phyloP scores from a whole-genome alignment of 306 rosid species.

The Glycyrrhiza uralensis region DNA sequence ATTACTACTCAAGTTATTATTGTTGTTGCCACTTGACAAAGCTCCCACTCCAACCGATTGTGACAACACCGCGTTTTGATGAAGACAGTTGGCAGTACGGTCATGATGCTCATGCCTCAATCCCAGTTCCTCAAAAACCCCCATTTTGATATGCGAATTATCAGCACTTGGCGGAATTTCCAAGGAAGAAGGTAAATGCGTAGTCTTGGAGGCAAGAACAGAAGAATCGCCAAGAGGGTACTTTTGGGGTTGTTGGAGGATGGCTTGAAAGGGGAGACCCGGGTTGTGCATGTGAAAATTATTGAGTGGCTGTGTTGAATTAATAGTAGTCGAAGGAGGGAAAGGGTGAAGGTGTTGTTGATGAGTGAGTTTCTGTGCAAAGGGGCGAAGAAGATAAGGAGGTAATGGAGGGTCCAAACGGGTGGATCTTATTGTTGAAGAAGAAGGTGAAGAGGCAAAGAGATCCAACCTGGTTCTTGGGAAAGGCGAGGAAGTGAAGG shows the following conservation, averaged over 20 bases:
- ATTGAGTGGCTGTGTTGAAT: too few species aligned
- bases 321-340: not conserved
- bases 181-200: conserved; percentile 18
- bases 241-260: conserved; percentile 34
- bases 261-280: conserved; percentile 41
- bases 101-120: conserved; percentile 33
- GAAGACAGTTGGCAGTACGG: conserved; percentile 26
- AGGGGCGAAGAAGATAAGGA: conserved; percentile 67
- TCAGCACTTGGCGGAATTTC: conserved; percentile 26
- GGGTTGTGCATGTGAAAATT: too few species aligned
- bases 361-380: conserved; percentile 46
- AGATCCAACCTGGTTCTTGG: conserved; percentile 67
- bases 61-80: conserved; percentile 32
- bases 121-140: conserved; percentile 44
- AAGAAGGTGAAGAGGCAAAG: conserved; percentile 34
- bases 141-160: conserved; percentile 33
- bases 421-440: conserved; percentile 28
- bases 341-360: conserved; percentile 23
- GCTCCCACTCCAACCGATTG: conserved; percentile 32
- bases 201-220: not conserved
- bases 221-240: conserved; percentile 33
- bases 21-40: conserved; percentile 20
- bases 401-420: conserved; percentile 41
- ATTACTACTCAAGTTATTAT: not conserved
- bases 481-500: conserved; percentile 60